Evolutionary conservation across 306 rosid species (phyloP).

Genomic region (Glycyrrhiza uralensis): DNA sequence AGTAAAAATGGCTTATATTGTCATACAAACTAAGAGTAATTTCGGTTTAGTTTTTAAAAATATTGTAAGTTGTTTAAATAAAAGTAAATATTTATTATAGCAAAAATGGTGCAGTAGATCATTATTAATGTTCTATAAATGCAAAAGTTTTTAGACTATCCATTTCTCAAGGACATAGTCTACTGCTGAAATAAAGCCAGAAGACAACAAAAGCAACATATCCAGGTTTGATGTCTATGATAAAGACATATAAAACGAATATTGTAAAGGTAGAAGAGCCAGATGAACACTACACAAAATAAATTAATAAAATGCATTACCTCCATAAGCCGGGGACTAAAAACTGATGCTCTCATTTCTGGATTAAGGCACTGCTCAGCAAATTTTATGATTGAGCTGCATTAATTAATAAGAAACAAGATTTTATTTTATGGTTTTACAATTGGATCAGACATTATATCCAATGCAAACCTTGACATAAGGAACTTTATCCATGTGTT

Average conservation of each 20-base stretch:
- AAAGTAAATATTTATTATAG: neutral
- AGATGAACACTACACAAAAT: slow-evolving; percentile 13
- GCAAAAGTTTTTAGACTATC: neutral
- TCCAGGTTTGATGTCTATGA: neutral
- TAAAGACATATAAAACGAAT: neutral
- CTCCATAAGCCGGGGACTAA: slow-evolving; percentile 99
- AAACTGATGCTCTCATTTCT: slow-evolving; percentile 73
- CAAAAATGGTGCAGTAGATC: neutral
- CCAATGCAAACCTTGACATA: slow-evolving; percentile 6
- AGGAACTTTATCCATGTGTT: slow-evolving; percentile 15
- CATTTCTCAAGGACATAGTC: slow-evolving; percentile 1
- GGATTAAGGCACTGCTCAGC: slow-evolving; percentile 78
- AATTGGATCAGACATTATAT: neutral
- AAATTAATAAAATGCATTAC: slow-evolving; percentile 41
- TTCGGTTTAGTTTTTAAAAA: neutral
- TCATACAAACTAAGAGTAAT: slow-evolving; percentile 12
- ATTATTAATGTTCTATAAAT: slow-evolving; percentile 1
- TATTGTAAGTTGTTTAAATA: neutral
- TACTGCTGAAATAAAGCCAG: slow-evolving; percentile 16
- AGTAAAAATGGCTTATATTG: neutral
- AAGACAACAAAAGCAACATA: slow-evolving; percentile 18
- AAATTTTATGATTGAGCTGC: slow-evolving; percentile 87
- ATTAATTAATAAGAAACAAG: slow-evolving; percentile 26
- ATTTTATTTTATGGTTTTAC: slow-evolving; percentile 8
- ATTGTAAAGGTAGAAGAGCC: neutral